Base-by-base conservation (phyloP, 192 early-diverging fungal genomes). In the Spizellomyces sp. region DNA sequence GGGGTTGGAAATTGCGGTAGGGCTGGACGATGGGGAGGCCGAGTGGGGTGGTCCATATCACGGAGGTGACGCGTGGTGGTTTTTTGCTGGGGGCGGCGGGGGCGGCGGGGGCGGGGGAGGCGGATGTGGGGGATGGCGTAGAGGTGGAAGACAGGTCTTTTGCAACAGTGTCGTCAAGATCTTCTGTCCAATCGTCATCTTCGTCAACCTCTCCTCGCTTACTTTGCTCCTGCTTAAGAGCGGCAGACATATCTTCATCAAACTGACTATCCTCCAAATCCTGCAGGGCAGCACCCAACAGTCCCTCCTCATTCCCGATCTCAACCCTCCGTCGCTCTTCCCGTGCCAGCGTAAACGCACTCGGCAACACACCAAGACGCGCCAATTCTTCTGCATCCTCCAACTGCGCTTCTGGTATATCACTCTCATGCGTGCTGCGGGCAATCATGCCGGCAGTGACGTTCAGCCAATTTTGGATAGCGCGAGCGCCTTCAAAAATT, bases 41-140 rank as follows among this genome's bases (percentile, higher is more conserved):
- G 15, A 99, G 82, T 36, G 96, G 96, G 4, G 94, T 95, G 5
- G 95, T 97, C 96, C 96, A 99, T 47, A 95, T 90, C 4, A 98
- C 95, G 43, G 92, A 91, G 5, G 90, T 90, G 91, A 94, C 94
- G 54, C 71, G 67, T 21, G 71, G 67, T n/a, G 68, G 62, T 17
- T 67, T 67, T 14, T 66, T 58, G 50, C 14, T 10, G 10, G 59
- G 59, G 2, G 12, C 22, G 12, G 12, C 17, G 36, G 59, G 17
- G 14, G 59, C 59, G 22, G 17, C 42, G 0, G 50, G 14, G 17
- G 50, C 50, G 27, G 27, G 27, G 27, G 1, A 36, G 27, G 27
- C 27, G 27, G 27, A 36, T 0, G 27, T 36, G 27, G 27, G 27
- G 27, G 27, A 36, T 36, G 27, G 27, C 7, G 54, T 56, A 4